Evolutionary conservation across 495 filamentous ascomycete species (phyloP), one percentile per base, ranked within the genome.

Genomic region (Talaromyces ruber): DNA sequence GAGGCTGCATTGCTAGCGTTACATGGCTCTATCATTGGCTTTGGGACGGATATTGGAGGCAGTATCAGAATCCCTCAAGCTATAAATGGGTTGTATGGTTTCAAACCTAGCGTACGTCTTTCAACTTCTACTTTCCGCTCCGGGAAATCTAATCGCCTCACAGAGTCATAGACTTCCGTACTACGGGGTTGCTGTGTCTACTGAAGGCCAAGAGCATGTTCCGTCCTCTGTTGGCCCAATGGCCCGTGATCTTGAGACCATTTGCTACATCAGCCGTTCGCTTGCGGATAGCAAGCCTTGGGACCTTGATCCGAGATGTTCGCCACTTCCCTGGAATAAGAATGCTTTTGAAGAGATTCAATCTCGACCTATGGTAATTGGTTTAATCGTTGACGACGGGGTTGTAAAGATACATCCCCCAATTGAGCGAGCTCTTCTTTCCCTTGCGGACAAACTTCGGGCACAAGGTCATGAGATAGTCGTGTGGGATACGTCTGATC

Each of bases 1-100:
- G 87, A 90, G 68, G 82, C 74, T 3, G 83, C 80, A 3, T 69
- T 90, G 34, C 65, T 89, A 28, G 83, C 79, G 6, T 70, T 88
- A 59, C 75, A 82, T 34, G 87, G 86, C 3, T 82, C 79, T n/a
- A 70, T 82, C 12, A 64, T 90, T 5, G 88, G 88, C 0, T 82
- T 88, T 37, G 87, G 86, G 1, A 87, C 85, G 2, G 81, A 86
- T 34, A 81, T 83, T 32, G 87, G 87, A 1, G 88, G 87, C 0
- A 84, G 80, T 32, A 70, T 87, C 9, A 67, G 84, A 21, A 84
- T 86, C 24, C 85, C 85, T 1, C 77, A 79, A 12, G 74, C 77
- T 30, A 78, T 79, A 53, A 76, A 77, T 37, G 82, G 83, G 6
- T 60, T 84, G 4, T 85, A 82, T 61, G 76, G 79, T 0, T 71